Evolutionary conservation across 495 filamentous ascomycete species (phyloP).

Genomic region (Tuber umbilicatum): DNA sequence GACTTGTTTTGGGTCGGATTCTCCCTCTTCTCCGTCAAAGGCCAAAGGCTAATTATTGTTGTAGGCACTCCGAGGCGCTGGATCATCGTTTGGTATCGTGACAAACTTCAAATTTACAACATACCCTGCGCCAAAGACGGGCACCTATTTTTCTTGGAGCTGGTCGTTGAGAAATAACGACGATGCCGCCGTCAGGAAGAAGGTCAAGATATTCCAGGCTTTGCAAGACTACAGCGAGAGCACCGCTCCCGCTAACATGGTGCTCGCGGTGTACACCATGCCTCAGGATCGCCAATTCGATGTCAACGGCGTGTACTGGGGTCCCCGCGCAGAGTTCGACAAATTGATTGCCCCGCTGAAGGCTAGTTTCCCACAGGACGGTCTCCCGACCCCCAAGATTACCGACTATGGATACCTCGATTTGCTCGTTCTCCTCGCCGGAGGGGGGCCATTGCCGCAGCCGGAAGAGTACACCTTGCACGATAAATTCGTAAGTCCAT

Average conservation of each 20-base stretch:
- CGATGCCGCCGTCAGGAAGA: conserved; percentile 9
- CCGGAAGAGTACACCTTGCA: conserved; percentile 24
- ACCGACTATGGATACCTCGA: conserved; percentile 25
- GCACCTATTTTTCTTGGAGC: conserved; percentile 27
- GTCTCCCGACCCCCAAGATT: not conserved
- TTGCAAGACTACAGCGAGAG: conserved; percentile 21
- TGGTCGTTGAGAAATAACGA: conserved; percentile 15
- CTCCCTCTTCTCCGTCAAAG: too few relatives aligned
- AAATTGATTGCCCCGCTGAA: conserved; percentile 34
- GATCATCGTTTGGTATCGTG: conserved; percentile 57
- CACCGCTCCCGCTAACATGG: conserved; percentile 24
- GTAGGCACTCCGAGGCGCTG: conserved; percentile 52
- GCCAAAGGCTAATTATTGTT: not conserved
- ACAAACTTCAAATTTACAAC: conserved; percentile 59
- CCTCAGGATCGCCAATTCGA: conserved; percentile 10
- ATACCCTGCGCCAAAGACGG: conserved; percentile 50
- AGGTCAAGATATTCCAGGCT: conserved; percentile 28
- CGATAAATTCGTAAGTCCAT: conserved; percentile 25
- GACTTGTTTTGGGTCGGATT: conserved; percentile 50
- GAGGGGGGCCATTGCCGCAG: conserved; percentile 16
- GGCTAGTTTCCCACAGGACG: conserved; percentile 23
- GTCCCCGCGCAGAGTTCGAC: conserved; percentile 24
- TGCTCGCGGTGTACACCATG: conserved; percentile 18
- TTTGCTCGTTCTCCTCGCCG: conserved; percentile 21
- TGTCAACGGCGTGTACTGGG: conserved; percentile 36